Percentiles rank a stretch among this genome's conserved stretches.
These are phyloP conservation scores for Diutina catenulata DNA, from an alignment of 1,139 yeast genomes.

Conservation along the genomic window DNA sequence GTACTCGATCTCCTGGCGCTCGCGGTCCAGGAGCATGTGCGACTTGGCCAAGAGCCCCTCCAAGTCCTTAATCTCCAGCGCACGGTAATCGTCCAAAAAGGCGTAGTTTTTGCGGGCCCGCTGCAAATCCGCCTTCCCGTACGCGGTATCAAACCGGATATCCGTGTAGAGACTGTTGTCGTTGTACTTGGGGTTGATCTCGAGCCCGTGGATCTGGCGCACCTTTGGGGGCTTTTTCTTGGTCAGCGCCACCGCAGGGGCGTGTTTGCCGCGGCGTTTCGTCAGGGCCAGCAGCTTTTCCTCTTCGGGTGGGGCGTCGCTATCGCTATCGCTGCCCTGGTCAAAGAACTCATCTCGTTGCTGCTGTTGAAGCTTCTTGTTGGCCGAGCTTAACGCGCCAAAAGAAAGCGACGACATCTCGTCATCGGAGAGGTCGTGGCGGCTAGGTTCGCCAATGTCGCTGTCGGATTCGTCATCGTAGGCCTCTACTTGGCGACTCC, in stretches of 20 bases:
- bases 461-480: background rate
- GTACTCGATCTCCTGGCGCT: conserved; percentile 42
- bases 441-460: background rate
- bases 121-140: conserved; percentile 67
- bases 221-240: conserved; percentile 61
- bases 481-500: no score
- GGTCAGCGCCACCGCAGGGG: conserved; percentile 65
- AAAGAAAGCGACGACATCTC: conserved; percentile 15
- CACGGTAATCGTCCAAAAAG: conserved; percentile 77
- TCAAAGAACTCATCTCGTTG: conserved; percentile 8
- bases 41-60: conserved; percentile 43
- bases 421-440: conserved; percentile 12
- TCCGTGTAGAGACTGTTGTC: conserved; percentile 47
- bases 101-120: conserved; percentile 65
- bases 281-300: conserved; percentile 9
- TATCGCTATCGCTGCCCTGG: conserved; percentile 5
- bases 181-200: conserved; percentile 20
- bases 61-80: conserved; percentile 56
- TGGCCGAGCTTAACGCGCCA: conserved; percentile 20
- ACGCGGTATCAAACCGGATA: conserved; percentile 81
- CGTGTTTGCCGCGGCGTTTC: conserved; percentile 50
- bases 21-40: conserved; percentile 36
- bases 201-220: conserved; percentile 67
- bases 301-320: conserved; percentile 11
- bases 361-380: conserved; percentile 16